Conservation (phyloP, 163 green algal species). For the Chlamydomonas reinhardtii region DNA sequence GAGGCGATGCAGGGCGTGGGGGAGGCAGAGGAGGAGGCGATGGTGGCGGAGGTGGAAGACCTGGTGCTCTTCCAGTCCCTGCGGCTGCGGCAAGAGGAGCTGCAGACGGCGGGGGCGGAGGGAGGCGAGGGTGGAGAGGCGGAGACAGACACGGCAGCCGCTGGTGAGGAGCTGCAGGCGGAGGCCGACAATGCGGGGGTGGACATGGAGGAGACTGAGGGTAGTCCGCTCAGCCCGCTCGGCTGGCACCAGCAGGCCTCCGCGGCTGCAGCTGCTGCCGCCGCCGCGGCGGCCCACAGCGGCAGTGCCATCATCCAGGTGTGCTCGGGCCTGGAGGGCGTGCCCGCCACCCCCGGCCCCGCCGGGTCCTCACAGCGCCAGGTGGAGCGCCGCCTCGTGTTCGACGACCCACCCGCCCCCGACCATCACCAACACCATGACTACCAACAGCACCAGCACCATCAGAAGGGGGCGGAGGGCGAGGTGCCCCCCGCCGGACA, state of each 20-base stretch:
- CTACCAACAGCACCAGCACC: not conserved
- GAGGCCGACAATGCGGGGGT: not conserved
- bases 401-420: not conserved
- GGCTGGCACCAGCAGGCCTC: not conserved
- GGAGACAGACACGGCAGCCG: too few relatives aligned
- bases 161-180: not conserved
- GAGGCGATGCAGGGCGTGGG: too few relatives aligned
- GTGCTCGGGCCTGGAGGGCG: not conserved
- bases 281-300: not conserved
- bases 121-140: not conserved
- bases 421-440: not conserved
- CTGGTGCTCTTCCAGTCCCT: too few relatives aligned
- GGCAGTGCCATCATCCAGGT: not conserved
- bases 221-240: not conserved
- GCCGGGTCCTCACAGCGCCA: not conserved
- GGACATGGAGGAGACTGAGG: not conserved
- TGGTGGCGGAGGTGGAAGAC: not conserved
- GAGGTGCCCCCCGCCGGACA: not conserved
- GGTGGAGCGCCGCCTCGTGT: not conserved
- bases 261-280: too few relatives aligned
- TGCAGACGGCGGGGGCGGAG: too few relatives aligned
- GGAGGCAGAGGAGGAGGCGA: too few relatives aligned
- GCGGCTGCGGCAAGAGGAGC: too few relatives aligned
- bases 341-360: not conserved
- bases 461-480: not conserved